Percentiles rank a stretch among this genome's conserved stretches.
These are phyloP conservation scores for Clonostachys byssicola DNA, from an alignment of 2,329 filamentous ascomycete genomes.

Conservation along the genomic window DNA sequence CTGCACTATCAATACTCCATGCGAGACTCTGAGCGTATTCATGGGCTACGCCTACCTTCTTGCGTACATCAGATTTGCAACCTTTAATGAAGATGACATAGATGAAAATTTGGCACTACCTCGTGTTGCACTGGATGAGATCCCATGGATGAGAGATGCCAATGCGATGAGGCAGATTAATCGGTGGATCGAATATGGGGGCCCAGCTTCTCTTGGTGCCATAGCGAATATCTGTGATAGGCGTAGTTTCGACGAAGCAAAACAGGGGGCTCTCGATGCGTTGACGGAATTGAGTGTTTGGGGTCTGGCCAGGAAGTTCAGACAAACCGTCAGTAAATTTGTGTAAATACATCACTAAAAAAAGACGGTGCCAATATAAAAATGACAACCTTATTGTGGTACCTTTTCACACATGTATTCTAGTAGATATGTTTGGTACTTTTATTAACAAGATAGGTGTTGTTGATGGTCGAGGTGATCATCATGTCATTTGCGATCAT, in stretches of 20 bases:
- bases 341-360: neutral
- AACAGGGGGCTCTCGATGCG: conserved; percentile 14
- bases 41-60: conserved; percentile 22
- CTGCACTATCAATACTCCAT: conserved; percentile 19
- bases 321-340: neutral
- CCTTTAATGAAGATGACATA: neutral
- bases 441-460: no score
- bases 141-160: neutral
- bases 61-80: conserved; percentile 8
- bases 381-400: no score
- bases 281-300: conserved; percentile 14
- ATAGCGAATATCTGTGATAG: conserved; percentile 9
- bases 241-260: neutral
- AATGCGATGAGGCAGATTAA: neutral
- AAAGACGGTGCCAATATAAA: no score
- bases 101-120: neutral
- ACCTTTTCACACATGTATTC: no score
- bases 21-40: conserved; percentile 22
- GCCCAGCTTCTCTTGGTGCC: neutral
- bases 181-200: neutral
- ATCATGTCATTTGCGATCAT: no score
- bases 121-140: neutral
- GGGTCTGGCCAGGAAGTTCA: conserved; percentile 20
- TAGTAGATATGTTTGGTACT: no score
- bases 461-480: no score